These are phyloP conservation scores for Claviceps sp. DNA, from an alignment of 2,329 filamentous ascomycete species.

Conservation along the genomic window DNA sequence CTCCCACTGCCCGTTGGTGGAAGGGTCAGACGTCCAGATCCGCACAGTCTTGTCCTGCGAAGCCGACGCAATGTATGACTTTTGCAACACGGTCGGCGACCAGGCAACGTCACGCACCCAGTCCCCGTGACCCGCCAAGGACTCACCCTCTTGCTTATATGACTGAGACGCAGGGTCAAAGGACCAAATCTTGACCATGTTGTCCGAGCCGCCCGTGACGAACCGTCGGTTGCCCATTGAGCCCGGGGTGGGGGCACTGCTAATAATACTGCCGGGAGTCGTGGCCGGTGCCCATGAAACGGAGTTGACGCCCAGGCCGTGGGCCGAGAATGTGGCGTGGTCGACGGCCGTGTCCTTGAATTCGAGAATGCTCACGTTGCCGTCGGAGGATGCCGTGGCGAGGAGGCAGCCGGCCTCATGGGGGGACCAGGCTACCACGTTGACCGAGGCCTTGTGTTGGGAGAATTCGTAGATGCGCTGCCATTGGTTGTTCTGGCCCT, in stretches of 20 bases:
- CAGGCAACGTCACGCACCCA: constrained; percentile 98
- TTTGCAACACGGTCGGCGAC: constrained; percentile 88
- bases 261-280: constrained; percentile 71
- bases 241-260: constrained; percentile 48
- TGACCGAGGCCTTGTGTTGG: constrained; percentile 89
- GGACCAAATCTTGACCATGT: constrained; percentile 84
- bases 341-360: constrained; percentile 95
- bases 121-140: constrained; percentile 73
- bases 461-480: constrained; percentile 87
- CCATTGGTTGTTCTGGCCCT: constrained; percentile 49
- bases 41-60: constrained; percentile 94
- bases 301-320: constrained; percentile 88
- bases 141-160: constrained; percentile 48
- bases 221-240: constrained; percentile 62
- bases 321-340: constrained; percentile 78
- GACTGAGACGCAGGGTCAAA: constrained; percentile 51
- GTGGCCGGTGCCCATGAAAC: constrained; percentile 90
- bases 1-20: constrained; percentile 60
- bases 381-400: constrained; percentile 87
- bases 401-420: constrained; percentile 91
- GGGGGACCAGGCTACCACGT: constrained; percentile 94
- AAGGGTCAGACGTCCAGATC: constrained; percentile 75
- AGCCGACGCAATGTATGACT: constrained; percentile 91
- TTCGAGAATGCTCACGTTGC: constrained; percentile 84
- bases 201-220: constrained; percentile 91